phyloP scores from a whole-genome alignment of 2,329 filamentous ascomycete genomes.

The Pyrenophora graminea region DNA sequence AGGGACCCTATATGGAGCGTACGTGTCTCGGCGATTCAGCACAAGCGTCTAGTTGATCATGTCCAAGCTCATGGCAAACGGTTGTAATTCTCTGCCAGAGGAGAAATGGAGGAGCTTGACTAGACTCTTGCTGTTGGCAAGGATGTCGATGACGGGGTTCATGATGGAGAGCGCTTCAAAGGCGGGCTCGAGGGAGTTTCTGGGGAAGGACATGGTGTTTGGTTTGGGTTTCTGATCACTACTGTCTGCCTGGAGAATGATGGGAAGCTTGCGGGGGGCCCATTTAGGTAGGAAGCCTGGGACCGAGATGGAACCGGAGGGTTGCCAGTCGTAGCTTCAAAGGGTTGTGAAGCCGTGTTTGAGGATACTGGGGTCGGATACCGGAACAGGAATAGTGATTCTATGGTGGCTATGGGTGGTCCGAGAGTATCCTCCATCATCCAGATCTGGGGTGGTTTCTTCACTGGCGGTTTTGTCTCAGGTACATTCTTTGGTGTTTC shows the following conservation, averaged over 20 bases:
- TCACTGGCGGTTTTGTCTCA: too few species aligned
- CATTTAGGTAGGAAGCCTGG: slow-evolving; percentile 27
- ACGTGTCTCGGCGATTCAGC: slow-evolving; percentile 35
- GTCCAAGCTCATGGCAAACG: slow-evolving; percentile 41
- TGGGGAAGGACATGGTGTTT: slow-evolving; percentile 33
- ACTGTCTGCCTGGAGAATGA: slow-evolving; percentile 11
- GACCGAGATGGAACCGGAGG: slow-evolving; percentile 17
- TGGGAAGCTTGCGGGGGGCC: slow-evolving; percentile 17
- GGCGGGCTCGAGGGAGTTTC: slow-evolving; percentile 32
- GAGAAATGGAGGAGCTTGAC: slow-evolving; percentile 25
- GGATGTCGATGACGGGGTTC: slow-evolving; percentile 22
- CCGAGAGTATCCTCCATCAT: slow-evolving; percentile 14
- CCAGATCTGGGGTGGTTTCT: slow-evolving; percentile 3
- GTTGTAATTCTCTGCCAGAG: slow-evolving; percentile 22
- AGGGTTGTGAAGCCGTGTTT: slow-evolving; percentile 17
- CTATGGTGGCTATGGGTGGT: slow-evolving; percentile 12
- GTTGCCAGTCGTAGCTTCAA: slow-evolving; percentile 31
- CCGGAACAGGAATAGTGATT: slow-evolving; percentile 8
- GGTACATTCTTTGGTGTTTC: neutral
- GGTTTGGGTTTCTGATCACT: slow-evolving; percentile 30
- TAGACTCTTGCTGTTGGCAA: slow-evolving; percentile 25
- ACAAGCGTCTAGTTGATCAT: slow-evolving; percentile 42
- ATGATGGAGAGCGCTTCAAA: slow-evolving; percentile 24
- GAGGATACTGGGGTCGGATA: slow-evolving; percentile 14
- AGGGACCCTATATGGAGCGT: slow-evolving; percentile 15